A percentile compares a stretch with the other conserved stretches of the same genome.
These are phyloP conservation scores for Hymenoscyphus scutula DNA, from an alignment of 2,329 filamentous ascomycete species.

Conservation along the genomic window DNA sequence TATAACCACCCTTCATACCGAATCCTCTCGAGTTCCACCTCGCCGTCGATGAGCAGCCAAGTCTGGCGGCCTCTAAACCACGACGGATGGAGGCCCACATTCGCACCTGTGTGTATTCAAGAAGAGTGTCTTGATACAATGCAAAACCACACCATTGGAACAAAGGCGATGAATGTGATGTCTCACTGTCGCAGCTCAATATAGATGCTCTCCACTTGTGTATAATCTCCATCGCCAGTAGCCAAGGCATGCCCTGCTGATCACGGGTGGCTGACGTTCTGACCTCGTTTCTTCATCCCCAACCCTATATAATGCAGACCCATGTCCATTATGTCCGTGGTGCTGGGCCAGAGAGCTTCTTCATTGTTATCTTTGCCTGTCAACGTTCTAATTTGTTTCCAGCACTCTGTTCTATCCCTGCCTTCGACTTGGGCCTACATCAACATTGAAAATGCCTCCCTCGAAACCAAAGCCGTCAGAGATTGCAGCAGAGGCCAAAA, in stretches of 20 bases:
- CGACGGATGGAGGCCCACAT: neutral
- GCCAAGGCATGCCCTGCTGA: slow-evolving; percentile 9
- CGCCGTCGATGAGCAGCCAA: neutral
- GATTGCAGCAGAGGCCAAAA: slow-evolving; percentile 71
- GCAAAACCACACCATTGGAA: slow-evolving; percentile 10
- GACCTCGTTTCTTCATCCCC: slow-evolving; percentile 13
- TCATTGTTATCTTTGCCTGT: slow-evolving; percentile 7
- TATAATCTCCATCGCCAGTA: neutral
- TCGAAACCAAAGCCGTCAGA: slow-evolving; percentile 64
- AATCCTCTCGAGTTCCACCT: neutral
- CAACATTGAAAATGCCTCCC: slow-evolving; percentile 47
- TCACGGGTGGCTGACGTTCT: slow-evolving; percentile 11
- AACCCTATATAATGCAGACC: slow-evolving; percentile 29
- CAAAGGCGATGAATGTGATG: slow-evolving; percentile 3
- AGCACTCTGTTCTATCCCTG: slow-evolving; percentile 5
- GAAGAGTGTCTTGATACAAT: neutral
- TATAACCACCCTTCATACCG: slow-evolving; percentile 3
- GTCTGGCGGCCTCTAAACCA: neutral
- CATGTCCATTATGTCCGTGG: slow-evolving; percentile 23
- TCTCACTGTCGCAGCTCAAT: slow-evolving; percentile 6
- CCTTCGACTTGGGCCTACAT: neutral
- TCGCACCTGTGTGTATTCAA: neutral
- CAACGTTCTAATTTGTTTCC: slow-evolving; percentile 7
- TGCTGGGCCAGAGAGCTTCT: slow-evolving; percentile 15
- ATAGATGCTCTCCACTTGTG: neutral